Base-by-base conservation (phyloP, 2,329 filamentous ascomycete species). In the Alternaria incomplexa region DNA sequence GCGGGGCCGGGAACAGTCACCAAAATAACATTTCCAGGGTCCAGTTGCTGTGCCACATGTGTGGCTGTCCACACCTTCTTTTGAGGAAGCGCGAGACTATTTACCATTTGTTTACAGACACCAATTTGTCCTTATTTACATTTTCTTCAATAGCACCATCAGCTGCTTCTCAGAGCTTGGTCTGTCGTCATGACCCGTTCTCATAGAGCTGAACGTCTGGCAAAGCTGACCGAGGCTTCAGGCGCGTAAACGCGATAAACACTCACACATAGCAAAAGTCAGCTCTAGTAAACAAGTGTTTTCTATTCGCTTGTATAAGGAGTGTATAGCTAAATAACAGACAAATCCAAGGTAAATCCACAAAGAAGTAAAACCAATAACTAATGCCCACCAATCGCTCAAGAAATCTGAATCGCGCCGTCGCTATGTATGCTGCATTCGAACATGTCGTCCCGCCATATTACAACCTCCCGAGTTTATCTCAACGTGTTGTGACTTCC, bases 351-450 rank as follows among this genome's bases (percentile, higher is more conserved):
- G 32, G 20, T 47, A 59, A 64, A 65, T 60, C 50, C 55, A 61
- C 51, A 60, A 59, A 57, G 12, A 59, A 25, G 58, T 46, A 44
- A 25, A 44, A 60, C 45, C 66, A 66, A 51, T 59, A 63, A 61
- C 52, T 43, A 67, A 50, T 46, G 28, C 45, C 48, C 43, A 58
- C 44, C 22, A 45, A 63, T 30, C 48, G 60, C 17, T 50, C 54
- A 66, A 51, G 48, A 20, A 48, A 58, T 52, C 54, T 54, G 59
- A 54, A 13, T 44, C 66, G 64, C 64, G 58, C 68, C 67, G 44
- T 63, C 68, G 67, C 70, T 66, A 66, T 71, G 68, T 61, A 57
- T 23, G 10, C 17, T 36, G 40, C 44, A 54, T 44, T 48, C 40
- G 26, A 56, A 62, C 13, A 58, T 59, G 45, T 30, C 50, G 22